Percentiles rank a stretch among this genome's conserved stretches.
These are phyloP conservation scores for Gymnopus androsaceus DNA, from an alignment of 1,284 basidiomycete genomes.

Conservation along the genomic window DNA sequence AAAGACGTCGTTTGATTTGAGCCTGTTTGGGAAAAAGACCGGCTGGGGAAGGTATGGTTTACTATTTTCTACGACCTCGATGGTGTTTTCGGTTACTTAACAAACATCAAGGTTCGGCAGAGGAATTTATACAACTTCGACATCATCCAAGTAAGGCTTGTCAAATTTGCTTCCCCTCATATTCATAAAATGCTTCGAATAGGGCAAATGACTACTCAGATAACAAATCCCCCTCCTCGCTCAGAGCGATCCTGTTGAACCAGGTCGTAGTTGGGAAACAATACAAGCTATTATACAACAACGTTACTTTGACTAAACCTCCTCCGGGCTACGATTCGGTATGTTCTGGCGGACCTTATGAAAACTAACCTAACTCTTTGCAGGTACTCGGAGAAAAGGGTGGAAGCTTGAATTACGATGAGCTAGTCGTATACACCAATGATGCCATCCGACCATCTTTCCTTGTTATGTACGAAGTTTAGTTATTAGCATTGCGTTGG, in stretches of 20 bases:
- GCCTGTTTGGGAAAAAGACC: constrained; percentile 62
- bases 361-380: no score
- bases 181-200: background rate
- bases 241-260: constrained; percentile 65
- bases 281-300: constrained; percentile 60
- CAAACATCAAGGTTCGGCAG: constrained; percentile 63
- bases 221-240: constrained; percentile 49
- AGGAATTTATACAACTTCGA: constrained; percentile 62
- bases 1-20: constrained; percentile 59
- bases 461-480: no score
- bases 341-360: no score
- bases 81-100: no score
- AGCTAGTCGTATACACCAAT: no score
- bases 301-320: constrained; percentile 49
- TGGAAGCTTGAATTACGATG: no score
- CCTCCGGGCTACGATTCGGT: constrained; percentile 66
- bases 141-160: constrained; percentile 52
- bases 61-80: no score
- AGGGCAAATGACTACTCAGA: constrained; percentile 66
- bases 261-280: constrained; percentile 71
- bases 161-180: no score
- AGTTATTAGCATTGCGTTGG: no score
- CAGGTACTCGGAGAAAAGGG: no score
- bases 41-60: constrained; percentile 68
- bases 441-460: no score